phyloP scores from a whole-genome alignment of 495 filamentous ascomycete species.

The Hypoxylon fragiforme region DNA sequence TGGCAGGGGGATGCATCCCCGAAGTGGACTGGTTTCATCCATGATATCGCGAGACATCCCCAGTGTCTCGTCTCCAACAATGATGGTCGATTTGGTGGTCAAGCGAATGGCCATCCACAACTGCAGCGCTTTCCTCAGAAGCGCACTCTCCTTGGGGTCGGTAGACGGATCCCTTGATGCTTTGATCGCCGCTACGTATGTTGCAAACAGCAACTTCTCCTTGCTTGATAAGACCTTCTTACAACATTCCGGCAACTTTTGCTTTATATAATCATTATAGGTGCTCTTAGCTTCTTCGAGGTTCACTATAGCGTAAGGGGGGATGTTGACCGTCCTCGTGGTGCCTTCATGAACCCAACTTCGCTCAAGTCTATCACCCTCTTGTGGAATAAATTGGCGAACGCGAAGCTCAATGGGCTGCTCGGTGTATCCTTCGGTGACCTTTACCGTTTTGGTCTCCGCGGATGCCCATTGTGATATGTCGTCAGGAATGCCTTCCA shows the following conservation, averaged over 20 bases:
- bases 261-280: slow-evolving; percentile 51
- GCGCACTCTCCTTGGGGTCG: slow-evolving; percentile 40
- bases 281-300: slow-evolving; percentile 47
- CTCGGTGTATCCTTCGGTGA: slow-evolving; percentile 53
- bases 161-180: slow-evolving; percentile 31
- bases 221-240: slow-evolving; percentile 40
- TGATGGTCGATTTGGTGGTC: slow-evolving; percentile 59
- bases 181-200: slow-evolving; percentile 48
- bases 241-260: slow-evolving; percentile 44
- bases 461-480: slow-evolving; percentile 53
- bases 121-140: slow-evolving; percentile 54
- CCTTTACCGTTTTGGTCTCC: slow-evolving; percentile 45
- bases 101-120: slow-evolving; percentile 62
- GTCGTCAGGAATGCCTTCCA: slow-evolving; percentile 50
- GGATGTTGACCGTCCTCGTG: slow-evolving; percentile 42
- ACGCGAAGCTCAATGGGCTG: slow-evolving; percentile 47
- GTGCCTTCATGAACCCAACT: slow-evolving; percentile 48
- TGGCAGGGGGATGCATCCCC: slow-evolving; percentile 57
- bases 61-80: slow-evolving; percentile 57
- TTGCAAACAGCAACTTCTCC: slow-evolving; percentile 46
- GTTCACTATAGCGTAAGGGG: slow-evolving; percentile 53
- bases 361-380: slow-evolving; percentile 50
- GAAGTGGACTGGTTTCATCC: slow-evolving; percentile 52
- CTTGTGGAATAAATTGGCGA: slow-evolving; percentile 51
- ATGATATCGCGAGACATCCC: slow-evolving; percentile 54